These are phyloP conservation scores for Pythium rhizo-oryzae DNA, from an alignment of 352 stramenopile genomes.

Conservation along the genomic window DNA sequence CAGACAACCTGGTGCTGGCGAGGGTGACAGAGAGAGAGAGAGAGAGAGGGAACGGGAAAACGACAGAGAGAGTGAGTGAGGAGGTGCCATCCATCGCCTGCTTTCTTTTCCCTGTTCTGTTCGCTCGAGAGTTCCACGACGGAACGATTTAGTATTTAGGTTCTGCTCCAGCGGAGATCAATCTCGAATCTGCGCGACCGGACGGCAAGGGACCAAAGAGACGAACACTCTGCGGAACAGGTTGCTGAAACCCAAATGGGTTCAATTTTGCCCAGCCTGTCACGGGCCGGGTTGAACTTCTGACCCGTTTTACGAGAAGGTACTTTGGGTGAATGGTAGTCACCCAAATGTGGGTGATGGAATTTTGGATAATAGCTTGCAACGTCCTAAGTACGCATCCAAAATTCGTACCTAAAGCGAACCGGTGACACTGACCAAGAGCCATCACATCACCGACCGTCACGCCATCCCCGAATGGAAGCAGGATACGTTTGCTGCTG, in stretches of 20 bases:
- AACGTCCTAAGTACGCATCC: no score
- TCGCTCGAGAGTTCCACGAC: background rate
- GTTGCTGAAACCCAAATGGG: constrained; percentile 17
- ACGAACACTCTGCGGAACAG: background rate
- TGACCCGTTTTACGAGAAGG: background rate
- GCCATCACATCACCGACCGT: background rate
- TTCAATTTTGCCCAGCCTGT: constrained; percentile 15
- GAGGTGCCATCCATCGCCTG: background rate
- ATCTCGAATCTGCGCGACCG: constrained; percentile 10
- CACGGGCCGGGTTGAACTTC: constrained; percentile 15
- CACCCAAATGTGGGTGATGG: background rate
- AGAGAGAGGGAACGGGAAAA: background rate
- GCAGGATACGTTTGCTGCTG: background rate
- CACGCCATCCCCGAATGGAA: background rate
- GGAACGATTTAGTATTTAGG: background rate
- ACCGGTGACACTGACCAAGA: background rate
- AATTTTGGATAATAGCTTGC: background rate
- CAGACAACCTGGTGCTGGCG: background rate
- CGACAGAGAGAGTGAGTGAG: background rate
- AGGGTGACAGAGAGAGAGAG: background rate
- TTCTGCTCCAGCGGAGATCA: background rate
- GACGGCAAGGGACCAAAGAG: background rate
- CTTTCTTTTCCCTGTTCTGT: background rate
- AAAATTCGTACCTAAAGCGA: background rate
- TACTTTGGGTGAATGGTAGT: background rate